phyloP scores from a whole-genome alignment of 2,329 filamentous ascomycete genomes.

The Alternaria dauci region DNA sequence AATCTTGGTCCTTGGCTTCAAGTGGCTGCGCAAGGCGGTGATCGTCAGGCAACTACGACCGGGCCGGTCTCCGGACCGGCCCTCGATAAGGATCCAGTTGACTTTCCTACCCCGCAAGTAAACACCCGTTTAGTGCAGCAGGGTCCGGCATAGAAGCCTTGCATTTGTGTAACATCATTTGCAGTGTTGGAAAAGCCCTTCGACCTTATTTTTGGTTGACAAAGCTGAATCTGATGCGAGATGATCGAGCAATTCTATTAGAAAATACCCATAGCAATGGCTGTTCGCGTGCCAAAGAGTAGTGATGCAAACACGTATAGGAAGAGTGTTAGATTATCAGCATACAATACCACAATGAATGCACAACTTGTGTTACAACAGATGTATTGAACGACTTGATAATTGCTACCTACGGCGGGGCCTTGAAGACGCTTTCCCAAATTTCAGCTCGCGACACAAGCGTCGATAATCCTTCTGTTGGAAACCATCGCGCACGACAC shows the following conservation, averaged over 20 bases:
- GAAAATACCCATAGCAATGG: neutral
- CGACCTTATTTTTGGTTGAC: neutral
- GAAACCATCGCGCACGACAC: neutral
- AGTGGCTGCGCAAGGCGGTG: neutral
- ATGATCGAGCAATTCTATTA: neutral
- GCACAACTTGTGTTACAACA: neutral
- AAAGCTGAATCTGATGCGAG: neutral
- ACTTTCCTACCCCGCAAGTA: neutral
- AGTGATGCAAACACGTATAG: neutral
- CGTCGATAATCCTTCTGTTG: neutral
- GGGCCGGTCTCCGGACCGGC: slow-evolving; percentile 6
- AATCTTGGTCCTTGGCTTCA: neutral
- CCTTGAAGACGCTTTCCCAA: neutral
- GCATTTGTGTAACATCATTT: neutral
- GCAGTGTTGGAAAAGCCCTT: neutral
- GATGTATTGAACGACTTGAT: neutral
- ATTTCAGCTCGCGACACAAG: neutral
- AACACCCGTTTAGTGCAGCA: neutral
- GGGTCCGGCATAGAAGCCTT: neutral
- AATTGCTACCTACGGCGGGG: neutral
- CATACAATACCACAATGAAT: neutral
- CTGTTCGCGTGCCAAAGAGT: neutral
- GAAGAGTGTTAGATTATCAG: neutral
- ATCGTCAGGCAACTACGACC: neutral
- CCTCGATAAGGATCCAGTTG: neutral